Evolutionary conservation across 83 land plant species (phyloP).

Genomic region (Thuja plicata): DNA sequence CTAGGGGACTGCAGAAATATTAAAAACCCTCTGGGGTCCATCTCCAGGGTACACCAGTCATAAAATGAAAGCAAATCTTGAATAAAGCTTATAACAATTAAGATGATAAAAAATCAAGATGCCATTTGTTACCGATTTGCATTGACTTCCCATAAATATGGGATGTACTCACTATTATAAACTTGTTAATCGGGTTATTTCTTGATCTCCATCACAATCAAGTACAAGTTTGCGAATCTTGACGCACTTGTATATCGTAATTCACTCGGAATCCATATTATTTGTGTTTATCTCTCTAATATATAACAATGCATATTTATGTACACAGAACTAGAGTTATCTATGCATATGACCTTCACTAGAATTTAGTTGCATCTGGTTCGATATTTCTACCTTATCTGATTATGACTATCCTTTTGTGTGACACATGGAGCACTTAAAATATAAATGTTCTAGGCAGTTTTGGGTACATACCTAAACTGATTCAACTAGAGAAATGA

Average conservation of each 20-base stretch:
- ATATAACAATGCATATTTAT: too few relatives aligned
- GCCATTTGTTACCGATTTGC: background rate
- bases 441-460: background rate
- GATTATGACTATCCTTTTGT: background rate
- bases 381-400: background rate
- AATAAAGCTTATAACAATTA: too few relatives aligned
- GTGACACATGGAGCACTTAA: background rate
- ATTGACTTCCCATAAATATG: background rate
- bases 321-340: background rate
- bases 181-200: background rate
- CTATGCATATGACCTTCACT: background rate
- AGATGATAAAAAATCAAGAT: background rate
- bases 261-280: background rate
- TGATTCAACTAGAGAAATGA: background rate
- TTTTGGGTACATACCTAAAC: background rate
- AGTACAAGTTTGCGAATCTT: background rate
- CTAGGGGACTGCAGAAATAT: too few relatives aligned
- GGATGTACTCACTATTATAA: background rate
- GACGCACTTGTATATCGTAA: background rate
- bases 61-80: background rate
- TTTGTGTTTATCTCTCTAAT: background rate
- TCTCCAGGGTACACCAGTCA: too few relatives aligned
- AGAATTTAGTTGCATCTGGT: background rate
- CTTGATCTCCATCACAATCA: background rate
- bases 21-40: too few relatives aligned